Evolutionary conservation across 208 protist genomes (phyloP).

Genomic region (Trypanosoma theileri): DNA sequence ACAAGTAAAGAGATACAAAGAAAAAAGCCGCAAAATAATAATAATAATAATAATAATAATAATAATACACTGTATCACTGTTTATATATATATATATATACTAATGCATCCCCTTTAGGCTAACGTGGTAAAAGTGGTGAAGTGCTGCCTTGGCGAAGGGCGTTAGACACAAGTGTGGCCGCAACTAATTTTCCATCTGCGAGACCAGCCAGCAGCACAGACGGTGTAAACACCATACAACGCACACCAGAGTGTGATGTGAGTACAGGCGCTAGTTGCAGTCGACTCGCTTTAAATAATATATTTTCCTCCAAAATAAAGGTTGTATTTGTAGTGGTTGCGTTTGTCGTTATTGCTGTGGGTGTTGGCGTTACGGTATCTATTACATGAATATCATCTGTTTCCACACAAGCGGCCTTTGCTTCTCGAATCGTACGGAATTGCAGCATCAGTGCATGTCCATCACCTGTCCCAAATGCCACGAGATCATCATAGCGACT

Average conservation of each 20-base stretch:
- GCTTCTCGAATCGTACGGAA: constrained; percentile 23
- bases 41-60: too few species aligned
- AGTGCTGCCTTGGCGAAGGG: constrained; percentile 8
- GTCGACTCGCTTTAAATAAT: constrained; percentile 34
- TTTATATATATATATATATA: too few species aligned
- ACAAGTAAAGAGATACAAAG: too few species aligned
- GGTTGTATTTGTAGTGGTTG: neutral
- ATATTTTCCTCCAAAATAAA: constrained; percentile 23
- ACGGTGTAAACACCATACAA: constrained; percentile 75
- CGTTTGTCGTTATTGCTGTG: too few species aligned
- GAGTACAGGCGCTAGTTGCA: constrained; percentile 45
- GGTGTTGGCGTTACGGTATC: too few species aligned
- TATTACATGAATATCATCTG: neutral
- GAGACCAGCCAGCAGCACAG: constrained; percentile 77
- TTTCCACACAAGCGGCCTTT: neutral
- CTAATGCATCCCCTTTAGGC: too few species aligned
- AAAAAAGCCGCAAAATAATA: too few species aligned
- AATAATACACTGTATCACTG: too few species aligned
- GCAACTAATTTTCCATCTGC: constrained; percentile 77
- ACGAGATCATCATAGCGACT: constrained; percentile 77
- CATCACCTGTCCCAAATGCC: constrained; percentile 66
- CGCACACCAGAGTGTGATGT: constrained; percentile 39
- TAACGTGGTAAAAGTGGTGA: neutral
- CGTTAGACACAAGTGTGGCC: constrained; percentile 47
- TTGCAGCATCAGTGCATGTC: constrained; percentile 52